These are phyloP conservation scores for Hydnomerulius pinastri DNA, from an alignment of 768 basidiomycete species.

Conservation along the genomic window DNA sequence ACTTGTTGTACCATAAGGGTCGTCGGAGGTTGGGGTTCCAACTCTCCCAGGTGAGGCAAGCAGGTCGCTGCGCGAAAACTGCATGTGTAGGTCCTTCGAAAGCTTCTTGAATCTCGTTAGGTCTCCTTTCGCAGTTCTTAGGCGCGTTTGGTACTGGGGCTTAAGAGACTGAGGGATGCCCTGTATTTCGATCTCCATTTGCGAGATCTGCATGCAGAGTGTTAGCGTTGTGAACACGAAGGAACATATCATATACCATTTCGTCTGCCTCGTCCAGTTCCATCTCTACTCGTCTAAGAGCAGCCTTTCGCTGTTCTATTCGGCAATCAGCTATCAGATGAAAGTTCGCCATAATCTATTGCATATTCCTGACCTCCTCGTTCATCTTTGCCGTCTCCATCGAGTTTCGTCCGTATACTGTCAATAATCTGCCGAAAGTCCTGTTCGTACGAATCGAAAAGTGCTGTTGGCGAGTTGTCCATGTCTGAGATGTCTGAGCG, in stretches of 20 bases:
- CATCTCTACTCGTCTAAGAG: constrained; percentile 84
- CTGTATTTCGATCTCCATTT: constrained; percentile 99
- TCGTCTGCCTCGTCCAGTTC: constrained; percentile 98
- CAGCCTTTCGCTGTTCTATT: constrained; percentile 78
- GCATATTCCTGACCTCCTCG: constrained; percentile 59
- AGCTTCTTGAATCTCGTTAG: constrained; percentile 80
- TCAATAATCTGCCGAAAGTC: constrained; percentile 86
- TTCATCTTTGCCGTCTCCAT: constrained; percentile 64
- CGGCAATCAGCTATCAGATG: constrained; percentile 1
- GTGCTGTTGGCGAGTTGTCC: constrained; percentile 81
- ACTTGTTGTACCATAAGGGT: constrained; percentile 70
- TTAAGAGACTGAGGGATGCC: constrained; percentile 88
- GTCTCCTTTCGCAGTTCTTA: constrained; percentile 73
- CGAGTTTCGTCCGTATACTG: constrained; percentile 76
- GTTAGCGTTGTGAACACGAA: constrained; percentile 2
- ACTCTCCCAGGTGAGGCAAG: constrained; percentile 50
- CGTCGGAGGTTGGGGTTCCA: constrained; percentile 59
- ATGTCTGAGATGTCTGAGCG: constrained; percentile 39
- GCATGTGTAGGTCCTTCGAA: constrained; percentile 69
- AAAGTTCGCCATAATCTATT: not conserved
- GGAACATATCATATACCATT: constrained; percentile 58
- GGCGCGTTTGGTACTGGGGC: constrained; percentile 71
- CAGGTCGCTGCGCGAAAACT: constrained; percentile 76
- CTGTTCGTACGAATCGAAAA: constrained; percentile 91
- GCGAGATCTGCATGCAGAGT: constrained; percentile 67